Evolutionary conservation across 75 land plant species (phyloP).

Genomic region (Selaginella tamariscina): DNA sequence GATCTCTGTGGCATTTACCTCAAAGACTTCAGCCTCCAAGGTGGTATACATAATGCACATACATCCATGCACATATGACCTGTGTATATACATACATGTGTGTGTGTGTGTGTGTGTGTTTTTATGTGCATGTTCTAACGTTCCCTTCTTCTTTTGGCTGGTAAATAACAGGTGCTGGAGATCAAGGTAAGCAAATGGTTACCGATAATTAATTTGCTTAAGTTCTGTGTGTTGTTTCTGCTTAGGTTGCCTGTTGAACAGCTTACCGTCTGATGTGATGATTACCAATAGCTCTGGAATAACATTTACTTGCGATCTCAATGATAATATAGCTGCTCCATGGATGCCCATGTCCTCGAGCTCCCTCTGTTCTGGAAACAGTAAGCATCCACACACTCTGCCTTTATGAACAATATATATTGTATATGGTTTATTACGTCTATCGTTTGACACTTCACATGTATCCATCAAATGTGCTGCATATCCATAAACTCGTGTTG

Average conservation of each 20-base stretch:
- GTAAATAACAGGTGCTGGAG: slow-evolving; percentile 8
- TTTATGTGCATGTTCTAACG: not conserved
- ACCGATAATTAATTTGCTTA: not conserved
- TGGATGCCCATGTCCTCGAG: slow-evolving; percentile 30
- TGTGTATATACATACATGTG: not conserved
- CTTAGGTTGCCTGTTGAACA: slow-evolving; percentile 81
- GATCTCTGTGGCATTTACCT: slow-evolving; percentile 77
- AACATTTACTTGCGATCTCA: slow-evolving; percentile 78
- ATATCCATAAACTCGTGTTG: no score
- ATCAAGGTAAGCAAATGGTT: slow-evolving; percentile 16
- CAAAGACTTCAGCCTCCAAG: slow-evolving; percentile 94
- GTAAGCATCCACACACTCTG: no score
- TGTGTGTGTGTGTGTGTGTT: slow-evolving; percentile 8
- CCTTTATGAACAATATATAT: no score
- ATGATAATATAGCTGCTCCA: slow-evolving; percentile 90
- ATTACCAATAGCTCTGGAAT: slow-evolving; percentile 56
- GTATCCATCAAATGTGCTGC: not conserved
- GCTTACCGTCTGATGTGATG: slow-evolving; percentile 71
- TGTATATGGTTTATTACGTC: no score
- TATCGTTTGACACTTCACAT: not conserved
- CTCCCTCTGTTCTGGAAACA: not conserved
- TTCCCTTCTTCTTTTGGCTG: not conserved
- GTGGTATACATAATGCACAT: slow-evolving; percentile 20
- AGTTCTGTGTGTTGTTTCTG: not conserved
- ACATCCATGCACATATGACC: not conserved